A percentile compares a stretch with the other conserved stretches of the same genome.
Conservation (phyloP, 106 monocot genomes). For the Gastrodia elata region DNA sequence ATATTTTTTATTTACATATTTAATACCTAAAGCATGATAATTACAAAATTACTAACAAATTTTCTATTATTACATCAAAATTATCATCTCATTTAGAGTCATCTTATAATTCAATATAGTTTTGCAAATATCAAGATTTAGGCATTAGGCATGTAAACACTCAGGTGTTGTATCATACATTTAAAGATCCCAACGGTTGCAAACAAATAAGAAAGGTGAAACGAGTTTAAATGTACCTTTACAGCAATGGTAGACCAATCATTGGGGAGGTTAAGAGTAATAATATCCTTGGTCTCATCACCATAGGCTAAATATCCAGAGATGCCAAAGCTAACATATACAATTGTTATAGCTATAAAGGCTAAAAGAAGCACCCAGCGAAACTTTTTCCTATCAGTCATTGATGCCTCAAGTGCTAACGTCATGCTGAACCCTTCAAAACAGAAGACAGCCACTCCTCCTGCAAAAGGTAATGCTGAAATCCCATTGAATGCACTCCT, state of each 20-base stretch:
- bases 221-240: slow-evolving; percentile 39
- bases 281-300: slow-evolving; percentile 76
- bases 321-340: slow-evolving; percentile 65
- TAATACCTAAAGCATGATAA: too few species aligned
- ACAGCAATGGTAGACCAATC: slow-evolving; percentile 61
- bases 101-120: too few species aligned
- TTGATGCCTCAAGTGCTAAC: slow-evolving; percentile 73
- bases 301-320: slow-evolving; percentile 92
- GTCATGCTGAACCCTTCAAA: slow-evolving; percentile 97
- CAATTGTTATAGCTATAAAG: slow-evolving; percentile 51
- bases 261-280: slow-evolving; percentile 82
- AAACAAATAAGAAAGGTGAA: too few species aligned
- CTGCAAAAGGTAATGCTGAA: slow-evolving; percentile 63
- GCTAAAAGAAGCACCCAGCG: slow-evolving; percentile 63
- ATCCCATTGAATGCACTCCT: slow-evolving; percentile 60
- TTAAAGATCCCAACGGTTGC: too few species aligned
- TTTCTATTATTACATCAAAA: too few species aligned
- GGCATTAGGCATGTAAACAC: too few species aligned
- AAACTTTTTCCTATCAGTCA: slow-evolving; percentile 57
- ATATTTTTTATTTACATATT: too few species aligned
- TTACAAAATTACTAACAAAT: too few species aligned
- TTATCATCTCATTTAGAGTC: too few species aligned
- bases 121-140: too few species aligned
- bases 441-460: slow-evolving; percentile 84
- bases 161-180: too few species aligned